phyloP scores from a whole-genome alignment of 305 asterid genomes.

The Andrographis paniculata region DNA sequence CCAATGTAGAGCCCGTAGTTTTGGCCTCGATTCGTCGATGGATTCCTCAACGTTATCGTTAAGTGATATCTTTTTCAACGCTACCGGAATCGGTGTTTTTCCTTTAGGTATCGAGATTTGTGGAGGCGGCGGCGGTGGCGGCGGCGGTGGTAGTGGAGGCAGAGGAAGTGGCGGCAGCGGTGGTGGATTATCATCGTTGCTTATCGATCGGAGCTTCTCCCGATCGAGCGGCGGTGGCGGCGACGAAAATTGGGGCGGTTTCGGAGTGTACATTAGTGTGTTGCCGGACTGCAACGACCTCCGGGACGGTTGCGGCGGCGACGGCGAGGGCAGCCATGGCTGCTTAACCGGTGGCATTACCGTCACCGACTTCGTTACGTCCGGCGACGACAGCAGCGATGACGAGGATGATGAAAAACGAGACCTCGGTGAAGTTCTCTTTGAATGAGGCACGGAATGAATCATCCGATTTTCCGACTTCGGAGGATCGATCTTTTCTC shows the following conservation, averaged over 20 bases:
- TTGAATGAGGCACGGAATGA: conserved; percentile 43
- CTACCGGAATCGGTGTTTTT: background rate
- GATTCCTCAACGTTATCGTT: conserved; percentile 36
- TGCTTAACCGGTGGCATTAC: conserved; percentile 66
- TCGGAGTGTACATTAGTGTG: conserved; percentile 31
- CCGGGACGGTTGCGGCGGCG: conserved; percentile 23
- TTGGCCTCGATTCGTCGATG: conserved; percentile 42
- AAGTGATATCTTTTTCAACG: conserved; percentile 20
- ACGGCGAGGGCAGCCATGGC: conserved; percentile 28
- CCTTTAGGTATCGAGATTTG: conserved; percentile 19
- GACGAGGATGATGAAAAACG: conserved; percentile 37
- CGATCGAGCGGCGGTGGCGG: conserved; percentile 87
- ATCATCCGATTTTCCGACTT: background rate
- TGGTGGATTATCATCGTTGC: conserved; percentile 41
- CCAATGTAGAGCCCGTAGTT: conserved; percentile 80
- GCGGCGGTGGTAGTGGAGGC: conserved; percentile 29
- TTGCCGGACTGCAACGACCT: conserved; percentile 23
- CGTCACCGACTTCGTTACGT: conserved; percentile 39
- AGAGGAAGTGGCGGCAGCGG: conserved; percentile 31
- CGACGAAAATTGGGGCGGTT: conserved; percentile 51
- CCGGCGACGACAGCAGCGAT: conserved; percentile 28
- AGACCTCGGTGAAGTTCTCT: conserved; percentile 78
- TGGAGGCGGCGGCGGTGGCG: conserved; percentile 11
- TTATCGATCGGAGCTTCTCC: conserved; percentile 47
- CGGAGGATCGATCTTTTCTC: background rate